A percentile compares a stretch with the other conserved stretches of the same genome.
These are phyloP conservation scores for Suhomyces coccinellae DNA, from an alignment of 1,139 yeast species.

Conservation along the genomic window DNA sequence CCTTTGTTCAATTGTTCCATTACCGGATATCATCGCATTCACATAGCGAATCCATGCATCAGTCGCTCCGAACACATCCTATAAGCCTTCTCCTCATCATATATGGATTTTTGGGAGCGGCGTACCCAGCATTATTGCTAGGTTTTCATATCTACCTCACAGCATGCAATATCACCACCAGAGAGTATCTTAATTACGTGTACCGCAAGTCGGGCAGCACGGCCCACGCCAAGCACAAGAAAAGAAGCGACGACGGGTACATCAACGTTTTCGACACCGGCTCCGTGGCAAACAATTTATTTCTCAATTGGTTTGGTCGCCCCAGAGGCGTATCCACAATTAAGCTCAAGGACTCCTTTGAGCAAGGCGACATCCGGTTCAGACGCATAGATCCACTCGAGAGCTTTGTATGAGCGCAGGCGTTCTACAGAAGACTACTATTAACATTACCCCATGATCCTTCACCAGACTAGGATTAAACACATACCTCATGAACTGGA, in stretches of 20 bases:
- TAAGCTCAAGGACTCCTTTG: conserved; percentile 36
- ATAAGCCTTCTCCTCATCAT: conserved; percentile 51
- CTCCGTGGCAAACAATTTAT: conserved; percentile 40
- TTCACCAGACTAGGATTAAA: too few relatives aligned
- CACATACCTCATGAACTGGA: too few relatives aligned
- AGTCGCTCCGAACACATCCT: conserved; percentile 28
- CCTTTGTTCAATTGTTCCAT: conserved; percentile 32
- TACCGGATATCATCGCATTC: conserved; percentile 3
- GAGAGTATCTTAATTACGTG: conserved; percentile 57
- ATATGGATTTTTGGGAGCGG: conserved; percentile 41
- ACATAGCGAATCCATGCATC: conserved; percentile 3
- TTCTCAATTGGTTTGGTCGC: conserved; percentile 49
- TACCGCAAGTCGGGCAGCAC: conserved; percentile 17
- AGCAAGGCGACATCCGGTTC: conserved; percentile 47
- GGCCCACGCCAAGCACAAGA: conserved; percentile 4
- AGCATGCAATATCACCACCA: conserved; percentile 63
- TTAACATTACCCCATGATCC: too few relatives aligned
- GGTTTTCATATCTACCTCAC: conserved; percentile 55
- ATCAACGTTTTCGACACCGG: conserved; percentile 47
- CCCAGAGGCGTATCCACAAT: conserved; percentile 48
- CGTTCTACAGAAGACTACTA: neutral
- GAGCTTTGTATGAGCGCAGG: conserved; percentile 3
- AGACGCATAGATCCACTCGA: conserved; percentile 18
- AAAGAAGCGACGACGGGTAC: conserved; percentile 18
- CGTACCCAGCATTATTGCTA: conserved; percentile 58